These are phyloP conservation scores for Rhododendron kiyosumense DNA, from an alignment of 148 eudicot species.

Conservation along the genomic window DNA sequence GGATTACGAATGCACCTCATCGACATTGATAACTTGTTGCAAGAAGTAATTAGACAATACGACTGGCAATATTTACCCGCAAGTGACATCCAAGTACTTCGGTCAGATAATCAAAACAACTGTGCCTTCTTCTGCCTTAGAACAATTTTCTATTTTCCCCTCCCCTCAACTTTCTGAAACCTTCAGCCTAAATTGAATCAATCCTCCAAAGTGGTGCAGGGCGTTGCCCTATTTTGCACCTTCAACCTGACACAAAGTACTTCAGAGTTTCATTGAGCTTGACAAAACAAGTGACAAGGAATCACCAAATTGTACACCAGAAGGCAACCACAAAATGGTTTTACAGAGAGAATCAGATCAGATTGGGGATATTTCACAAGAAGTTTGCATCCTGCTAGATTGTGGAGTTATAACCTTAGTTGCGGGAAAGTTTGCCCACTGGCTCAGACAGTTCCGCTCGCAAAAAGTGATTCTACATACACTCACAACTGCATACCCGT, in stretches of 20 bases:
- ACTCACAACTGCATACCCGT: neutral
- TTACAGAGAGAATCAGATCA: neutral
- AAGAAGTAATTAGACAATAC: neutral
- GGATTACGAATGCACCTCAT: neutral
- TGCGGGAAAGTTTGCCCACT: neutral
- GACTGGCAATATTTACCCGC: neutral
- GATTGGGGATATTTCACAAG: neutral
- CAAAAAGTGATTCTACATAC: neutral
- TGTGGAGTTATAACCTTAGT: neutral
- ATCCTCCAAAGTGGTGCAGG: slow-evolving; percentile 1
- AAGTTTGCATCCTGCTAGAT: neutral
- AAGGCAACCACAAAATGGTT: neutral
- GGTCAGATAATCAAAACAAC: neutral
- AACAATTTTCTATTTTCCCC: neutral
- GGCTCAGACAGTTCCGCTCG: neutral
- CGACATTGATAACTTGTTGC: neutral
- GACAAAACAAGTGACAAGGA: neutral
- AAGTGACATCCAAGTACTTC: neutral
- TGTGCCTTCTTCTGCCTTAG: neutral
- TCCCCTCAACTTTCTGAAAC: neutral
- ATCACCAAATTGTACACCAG: neutral
- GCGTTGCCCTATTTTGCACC: neutral
- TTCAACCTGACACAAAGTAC: neutral
- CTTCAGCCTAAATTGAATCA: slow-evolving; percentile 1
- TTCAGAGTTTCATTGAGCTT: neutral